Base-by-base conservation (phyloP, 306 rosid genomes). In the Dryas octopetala region DNA sequence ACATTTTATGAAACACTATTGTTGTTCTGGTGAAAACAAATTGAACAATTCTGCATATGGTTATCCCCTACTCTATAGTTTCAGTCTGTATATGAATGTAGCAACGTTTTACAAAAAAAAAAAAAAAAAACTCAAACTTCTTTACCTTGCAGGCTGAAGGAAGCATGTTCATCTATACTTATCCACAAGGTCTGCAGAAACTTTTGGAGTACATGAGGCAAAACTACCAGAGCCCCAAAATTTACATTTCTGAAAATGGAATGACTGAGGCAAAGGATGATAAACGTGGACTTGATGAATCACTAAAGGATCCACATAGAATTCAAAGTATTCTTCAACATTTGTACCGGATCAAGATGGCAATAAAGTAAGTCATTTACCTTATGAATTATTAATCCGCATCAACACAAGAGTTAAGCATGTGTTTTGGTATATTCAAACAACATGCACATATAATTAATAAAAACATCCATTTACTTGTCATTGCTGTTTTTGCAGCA, bases 301-400 rank as follows among this genome's bases (percentile, higher is more conserved):
- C 82, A 63, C n/a, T 80, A 10, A 57, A 76, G 57, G 87, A 84
- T 52, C 61, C 9, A 4, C 80, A 84, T 14, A 62, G 82, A 8
- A 68, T 73, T 7, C 1, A 63, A 15, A 68, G 53, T 38, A 69
- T 73, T 51, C 77, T 79, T 15, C 7, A 23, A 40, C 82, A 84
- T 59, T 12, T 84, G 69, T 55, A 68, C 17, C 1, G 6, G 5
- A 11, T 67, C 57, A 74, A 73, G 19, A 17, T 13, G 7, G 87
- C 82, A 44, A 50, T 68, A 5, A 16, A 68, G 84, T 79, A 80
- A 83, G 86, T 5, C 47, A 38, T 62, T 60, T 41, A 60, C 9
- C 8, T 10, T 7, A 49, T 8, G 4, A 5, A 58, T 9, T 26
- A 32, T 32, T 32, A 32, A 32, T 32, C 38, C 38, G 38, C 38